Evolutionary conservation across 176 grass and related monocot genomes (phyloP).

Genomic region (Aegilops speltoides): DNA sequence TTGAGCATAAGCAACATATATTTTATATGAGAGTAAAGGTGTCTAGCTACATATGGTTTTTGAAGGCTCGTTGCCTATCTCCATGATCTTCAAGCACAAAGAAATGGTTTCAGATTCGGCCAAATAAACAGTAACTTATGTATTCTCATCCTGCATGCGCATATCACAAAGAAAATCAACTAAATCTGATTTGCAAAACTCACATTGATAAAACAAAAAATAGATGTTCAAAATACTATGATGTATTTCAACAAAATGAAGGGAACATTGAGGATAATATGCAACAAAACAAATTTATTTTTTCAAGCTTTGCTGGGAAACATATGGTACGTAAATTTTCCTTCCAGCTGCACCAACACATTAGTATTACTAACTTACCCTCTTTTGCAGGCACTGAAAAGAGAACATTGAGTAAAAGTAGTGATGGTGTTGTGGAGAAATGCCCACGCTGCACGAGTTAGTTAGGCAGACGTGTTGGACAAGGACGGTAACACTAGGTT

Average conservation of each 20-base stretch:
- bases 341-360: neutral
- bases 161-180: conserved; percentile 5
- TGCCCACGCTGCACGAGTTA: neutral
- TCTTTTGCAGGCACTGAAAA: neutral
- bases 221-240: neutral
- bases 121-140: conserved; percentile 56
- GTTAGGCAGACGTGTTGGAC: neutral
- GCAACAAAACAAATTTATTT: neutral
- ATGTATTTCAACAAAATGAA: conserved; percentile 1
- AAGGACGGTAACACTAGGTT: neutral
- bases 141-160: conserved; percentile 63
- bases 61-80: conserved; percentile 68
- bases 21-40: too few species aligned
- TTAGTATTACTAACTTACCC: neutral
- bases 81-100: conserved; percentile 70
- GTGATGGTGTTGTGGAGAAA: neutral
- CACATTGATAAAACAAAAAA: conserved; percentile 10
- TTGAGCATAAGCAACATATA: too few species aligned
- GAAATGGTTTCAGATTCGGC: conserved; percentile 67
- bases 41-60: neutral
- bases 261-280: neutral
- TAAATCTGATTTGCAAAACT: conserved; percentile 18
- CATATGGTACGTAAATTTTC: neutral
- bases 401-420: neutral
- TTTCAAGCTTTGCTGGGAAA: neutral